Evolutionary conservation across 441 rosid species (phyloP), one percentile per base, ranked within the genome.

Genomic region (Kokia cookei): DNA sequence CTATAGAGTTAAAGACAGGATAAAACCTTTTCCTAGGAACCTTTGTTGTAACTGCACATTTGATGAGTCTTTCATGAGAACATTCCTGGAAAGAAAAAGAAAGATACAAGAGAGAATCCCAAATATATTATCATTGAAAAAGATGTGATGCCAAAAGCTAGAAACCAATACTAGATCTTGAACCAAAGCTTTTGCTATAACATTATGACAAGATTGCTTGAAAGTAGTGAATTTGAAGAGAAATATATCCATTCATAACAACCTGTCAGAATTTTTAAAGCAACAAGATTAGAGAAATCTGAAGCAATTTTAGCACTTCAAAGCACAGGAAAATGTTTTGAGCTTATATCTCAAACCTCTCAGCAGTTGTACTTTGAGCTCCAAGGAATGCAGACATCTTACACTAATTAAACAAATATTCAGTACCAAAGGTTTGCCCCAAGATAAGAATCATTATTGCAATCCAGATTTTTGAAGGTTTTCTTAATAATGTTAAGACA

Each of bases 21-120:
- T 4, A 8, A 14, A 32, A 93, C 99, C 94, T 90, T 81, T 80
- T 42, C 76, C 80, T 48, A 64, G 75, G 35, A 82, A 69, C 84
- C 89, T 89, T 82, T 84, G 90, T 77, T 83, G 94, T 58, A 95
- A 86, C 48, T 80, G 82, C 73, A 84, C 84, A 78, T 83, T 84
- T 42, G 58, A 73, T 43, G 86, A 73, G 75, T 85, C 93, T 40
- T 88, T 86, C 73, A 57, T 61, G 15, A 79, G 60, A 55, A 93
- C 73, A 82, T 78, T 86, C 98, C 97, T 95, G 84, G 59, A 75
- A 78, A 66, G 72, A 74, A 62, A 69, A 48, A 10, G 55, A 74
- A 72, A 43, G 2, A 4, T 35, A 7, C 26, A 71, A 8, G 14
- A 19, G 27, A 48, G 14, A 37, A 35, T 15, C 40, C 54, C 59